Base-by-base conservation (phyloP, 192 early-diverging fungal genomes). In the Podila horticola region DNA sequence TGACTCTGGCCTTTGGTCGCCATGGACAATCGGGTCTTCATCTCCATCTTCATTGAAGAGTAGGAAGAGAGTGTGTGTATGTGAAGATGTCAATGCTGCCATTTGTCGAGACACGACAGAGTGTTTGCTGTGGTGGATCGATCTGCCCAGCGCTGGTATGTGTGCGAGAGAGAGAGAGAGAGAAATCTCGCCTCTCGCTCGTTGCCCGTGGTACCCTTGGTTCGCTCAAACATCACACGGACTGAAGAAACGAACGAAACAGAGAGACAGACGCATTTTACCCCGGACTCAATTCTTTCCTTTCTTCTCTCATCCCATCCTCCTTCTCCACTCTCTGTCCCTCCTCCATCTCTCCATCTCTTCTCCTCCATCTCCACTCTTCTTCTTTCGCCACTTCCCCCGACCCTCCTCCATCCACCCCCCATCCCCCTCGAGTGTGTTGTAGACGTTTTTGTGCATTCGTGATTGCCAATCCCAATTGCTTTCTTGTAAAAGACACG, bases 211-310 rank as follows among this genome's bases (percentile, higher is more conserved):
- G 61, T 19, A 34, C 26, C 1, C 48, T 64, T 55, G 49, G 20
- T 20, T 38, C 9, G 55, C 45, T 73, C 50, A 73, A 62, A 73
- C 57, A 63, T 73, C 62, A 73, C 57, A 73, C 41, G 41, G 41
- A 45, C 41, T 45, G 41, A 45, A 17, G 41, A 17, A 15, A 15
- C 41, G 8, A 38, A 9, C 12, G 45, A 51, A 5, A 67, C 4
- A 10, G 8, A 41, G 12, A 26, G 48, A 66, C 8, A 67, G 9
- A 12, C n/a, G 17, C 13, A 9, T 8, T 3, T 29, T n/a, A 38
- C 30, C 22, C 15, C 41, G 41, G 41, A 45, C 48, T 49, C 41
- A 31, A 26, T 20, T 55, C 67, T 3, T 62, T 64, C 10, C 22
- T 45, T 71, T 52, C 6, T 31, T 20, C 22, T 22, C 31, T 30